A percentile compares a stretch with the other conserved stretches of the same genome.
Evolutionary conservation across 768 basidiomycete species (phyloP).

Genomic region (Lactarius tabidus): DNA sequence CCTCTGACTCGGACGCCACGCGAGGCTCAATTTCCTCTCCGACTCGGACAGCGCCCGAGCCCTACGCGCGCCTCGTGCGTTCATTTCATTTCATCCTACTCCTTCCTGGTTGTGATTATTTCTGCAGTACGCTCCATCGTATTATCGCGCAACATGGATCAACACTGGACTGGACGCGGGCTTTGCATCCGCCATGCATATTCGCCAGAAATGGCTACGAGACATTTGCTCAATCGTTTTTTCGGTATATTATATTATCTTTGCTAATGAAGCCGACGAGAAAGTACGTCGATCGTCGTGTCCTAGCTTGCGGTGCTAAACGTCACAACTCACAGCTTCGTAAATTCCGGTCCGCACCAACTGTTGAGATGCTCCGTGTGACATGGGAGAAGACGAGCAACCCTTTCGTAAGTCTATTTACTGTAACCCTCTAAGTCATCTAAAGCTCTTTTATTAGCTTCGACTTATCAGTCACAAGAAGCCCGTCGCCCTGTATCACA

Average conservation of each 20-base stretch:
- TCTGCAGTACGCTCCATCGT: constrained; percentile 79
- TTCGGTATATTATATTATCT: constrained; percentile 83
- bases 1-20: background rate
- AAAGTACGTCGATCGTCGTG: constrained; percentile 54
- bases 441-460: constrained; percentile 44
- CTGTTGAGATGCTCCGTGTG: constrained; percentile 90
- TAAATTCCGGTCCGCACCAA: constrained; percentile 86
- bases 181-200: constrained; percentile 92
- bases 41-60: constrained; percentile 73
- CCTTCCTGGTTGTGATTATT: constrained; percentile 12
- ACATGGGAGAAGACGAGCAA: constrained; percentile 98
- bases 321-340: constrained; percentile 58
- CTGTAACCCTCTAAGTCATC: constrained; percentile 9
- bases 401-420: constrained; percentile 62
- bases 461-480: constrained; percentile 62
- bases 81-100: background rate
- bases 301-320: background rate
- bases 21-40: constrained; percentile 17
- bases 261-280: constrained; percentile 91
- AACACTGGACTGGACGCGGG: constrained; percentile 93
- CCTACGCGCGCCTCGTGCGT: constrained; percentile 79
- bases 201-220: constrained; percentile 86
- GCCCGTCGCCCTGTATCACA: constrained; percentile 57
- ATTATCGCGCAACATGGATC: constrained; percentile 96
- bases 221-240: constrained; percentile 85